These are phyloP conservation scores for Agarophyton chilense DNA, from an alignment of 23 red algal genomes.

Conservation along the genomic window DNA sequence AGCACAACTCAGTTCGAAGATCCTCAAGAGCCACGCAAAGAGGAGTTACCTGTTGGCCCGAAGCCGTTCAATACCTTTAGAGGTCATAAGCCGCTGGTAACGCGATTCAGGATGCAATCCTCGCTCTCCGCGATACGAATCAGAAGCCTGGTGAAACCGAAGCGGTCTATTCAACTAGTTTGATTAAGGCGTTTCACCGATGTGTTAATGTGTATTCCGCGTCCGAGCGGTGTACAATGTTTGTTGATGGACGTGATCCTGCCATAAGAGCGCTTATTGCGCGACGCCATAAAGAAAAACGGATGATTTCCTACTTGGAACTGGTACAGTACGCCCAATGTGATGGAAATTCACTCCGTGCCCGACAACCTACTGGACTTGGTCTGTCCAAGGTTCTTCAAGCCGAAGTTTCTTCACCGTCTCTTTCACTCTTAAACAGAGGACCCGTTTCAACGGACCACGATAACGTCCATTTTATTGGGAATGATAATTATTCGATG, in stretches of 20 bases:
- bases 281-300: background rate
- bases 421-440: too few species aligned
- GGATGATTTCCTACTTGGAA: background rate
- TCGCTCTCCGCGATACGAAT: background rate
- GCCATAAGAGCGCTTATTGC: too few species aligned
- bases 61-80: conserved; percentile 1
- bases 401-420: too few species aligned
- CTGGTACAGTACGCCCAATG: background rate
- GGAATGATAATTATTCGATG: too few species aligned
- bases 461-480: too few species aligned
- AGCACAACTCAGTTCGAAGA: background rate
- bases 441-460: too few species aligned
- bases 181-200: background rate
- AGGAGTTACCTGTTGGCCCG: background rate
- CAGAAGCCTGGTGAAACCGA: too few species aligned
- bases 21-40: background rate
- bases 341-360: background rate
- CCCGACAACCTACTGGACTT: too few species aligned
- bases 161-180: too few species aligned
- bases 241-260: background rate
- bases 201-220: background rate
- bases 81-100: background rate
- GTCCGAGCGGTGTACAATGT: too few species aligned
- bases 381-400: too few species aligned
- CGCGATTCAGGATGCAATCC: background rate